Evolutionary conservation across 495 filamentous ascomycete species (phyloP), one percentile per base, ranked within the genome.

Genomic region (Penicillium chermesinum): DNA sequence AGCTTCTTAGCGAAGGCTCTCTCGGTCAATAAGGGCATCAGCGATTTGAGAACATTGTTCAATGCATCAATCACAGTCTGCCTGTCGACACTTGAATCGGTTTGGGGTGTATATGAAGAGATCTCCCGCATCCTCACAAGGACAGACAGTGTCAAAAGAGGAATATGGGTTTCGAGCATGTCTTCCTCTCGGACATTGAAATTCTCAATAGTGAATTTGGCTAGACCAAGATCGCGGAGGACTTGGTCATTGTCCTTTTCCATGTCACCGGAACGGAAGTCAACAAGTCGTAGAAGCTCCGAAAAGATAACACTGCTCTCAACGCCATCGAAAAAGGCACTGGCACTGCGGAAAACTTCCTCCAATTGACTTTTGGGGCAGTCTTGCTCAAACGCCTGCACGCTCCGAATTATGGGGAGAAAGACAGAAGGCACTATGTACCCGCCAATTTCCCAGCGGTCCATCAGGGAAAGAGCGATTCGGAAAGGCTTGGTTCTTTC

Each of bases 181-280:
- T 99, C 93, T 62, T 97, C 91, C 64, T 97, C 93, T 41, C 84
- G 81, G 27, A 97, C 78, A 67, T 96, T 97, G 76, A 97, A 99
- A 48, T 89, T 82, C 3, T 78, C 71, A 49, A 96, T 70, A 34
- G 95, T 83, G 61, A 97, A 99, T 35, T 77, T 78, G 41, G 89
- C 83, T 20, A 95, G 74, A 16, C 80, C 76, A 43, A 98, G 71
- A 45, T 67, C 55, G 44, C 42, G 55, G 49, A 65, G 45, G 32
- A 64, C 54, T 41, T 79, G 83, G 13, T 79, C 75, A 34, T 67
- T 63, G 15, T 74, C 67, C 4, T 64, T 65, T 7, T 71, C 57
- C 14, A 66, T 27, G 17, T 65, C 58, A 3, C 50, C 55, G 3
- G 50, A 17, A 16, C 58, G 58, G 45, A 61, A 70, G 35, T 73